These are phyloP conservation scores for Boletellus emodensis DNA, from an alignment of 768 basidiomycete species.

Conservation along the genomic window DNA sequence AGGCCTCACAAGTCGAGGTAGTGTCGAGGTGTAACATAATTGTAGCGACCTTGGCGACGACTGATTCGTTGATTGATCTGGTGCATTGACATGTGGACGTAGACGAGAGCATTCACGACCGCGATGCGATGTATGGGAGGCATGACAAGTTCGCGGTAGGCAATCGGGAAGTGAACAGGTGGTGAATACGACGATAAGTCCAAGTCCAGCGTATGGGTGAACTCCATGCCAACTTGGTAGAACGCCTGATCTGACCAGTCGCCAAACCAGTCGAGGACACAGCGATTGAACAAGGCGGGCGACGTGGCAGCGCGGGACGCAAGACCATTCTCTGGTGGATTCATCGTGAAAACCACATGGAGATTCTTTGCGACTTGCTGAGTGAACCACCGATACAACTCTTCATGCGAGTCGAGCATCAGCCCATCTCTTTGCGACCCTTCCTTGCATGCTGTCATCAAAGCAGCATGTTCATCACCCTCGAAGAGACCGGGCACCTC, in stretches of 20 bases:
- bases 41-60: slow-evolving; percentile 90
- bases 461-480: slow-evolving; percentile 95
- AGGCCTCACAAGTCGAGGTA: slow-evolving; percentile 93
- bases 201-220: slow-evolving; percentile 90
- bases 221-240: slow-evolving; percentile 97
- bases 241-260: slow-evolving; percentile 99
- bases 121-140: slow-evolving; percentile 91
- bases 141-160: slow-evolving; percentile 76
- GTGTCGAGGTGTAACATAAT: slow-evolving; percentile 95
- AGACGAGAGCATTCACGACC: slow-evolving; percentile 89
- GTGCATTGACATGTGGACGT: slow-evolving; percentile 86
- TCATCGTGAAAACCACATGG: slow-evolving; percentile 99
- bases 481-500: slow-evolving; percentile 99
- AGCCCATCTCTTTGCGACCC: slow-evolving; percentile 98
- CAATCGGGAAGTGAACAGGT: slow-evolving; percentile 81
- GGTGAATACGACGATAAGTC: slow-evolving; percentile 80
- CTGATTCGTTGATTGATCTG: slow-evolving; percentile 86
- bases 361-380: slow-evolving; percentile 97
- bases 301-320: slow-evolving; percentile 96
- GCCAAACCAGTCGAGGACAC: slow-evolving; percentile 99
- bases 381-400: slow-evolving; percentile 98
- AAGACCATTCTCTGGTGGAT: slow-evolving; percentile 92
- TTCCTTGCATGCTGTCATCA: slow-evolving; percentile 99
- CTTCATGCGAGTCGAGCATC: slow-evolving; percentile 97
- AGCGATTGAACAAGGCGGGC: slow-evolving; percentile 97